phyloP scores from a whole-genome alignment of 805 yeast species.

The Starmerella potacharoeniae region DNA sequence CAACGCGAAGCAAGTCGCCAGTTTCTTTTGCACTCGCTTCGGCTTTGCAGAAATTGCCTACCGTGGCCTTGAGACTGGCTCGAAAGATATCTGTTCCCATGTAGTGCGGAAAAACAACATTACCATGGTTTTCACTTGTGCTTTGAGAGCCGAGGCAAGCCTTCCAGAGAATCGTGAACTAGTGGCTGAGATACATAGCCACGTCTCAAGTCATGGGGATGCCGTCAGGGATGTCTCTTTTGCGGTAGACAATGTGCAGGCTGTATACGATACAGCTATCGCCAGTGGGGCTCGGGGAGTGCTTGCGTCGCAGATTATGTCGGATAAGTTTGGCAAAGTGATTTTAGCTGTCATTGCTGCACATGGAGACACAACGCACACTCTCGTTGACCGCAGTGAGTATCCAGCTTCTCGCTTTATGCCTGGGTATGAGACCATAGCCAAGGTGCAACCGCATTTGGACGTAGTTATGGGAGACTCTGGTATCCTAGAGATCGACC shows the following conservation, averaged over 20 bases:
- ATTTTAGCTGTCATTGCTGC: slow-evolving; percentile 42
- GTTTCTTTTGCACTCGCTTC: slow-evolving; percentile 40
- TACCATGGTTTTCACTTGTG: slow-evolving; percentile 37
- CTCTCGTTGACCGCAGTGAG: slow-evolving; percentile 42
- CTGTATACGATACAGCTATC: slow-evolving; percentile 38
- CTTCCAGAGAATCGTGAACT: slow-evolving; percentile 22
- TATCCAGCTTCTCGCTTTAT: slow-evolving; percentile 34
- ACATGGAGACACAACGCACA: slow-evolving; percentile 58
- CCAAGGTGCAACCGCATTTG: slow-evolving; percentile 18
- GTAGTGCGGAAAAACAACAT: slow-evolving; percentile 51
- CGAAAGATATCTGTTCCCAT: slow-evolving; percentile 42
- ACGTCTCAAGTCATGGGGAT: slow-evolving; percentile 54
- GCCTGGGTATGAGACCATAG: slow-evolving; percentile 36
- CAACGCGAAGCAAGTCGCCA: slow-evolving; percentile 57
- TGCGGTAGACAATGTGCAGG: slow-evolving; percentile 41
- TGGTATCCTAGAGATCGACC: slow-evolving; percentile 45
- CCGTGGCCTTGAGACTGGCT: slow-evolving; percentile 59
- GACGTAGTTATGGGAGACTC: slow-evolving; percentile 30
- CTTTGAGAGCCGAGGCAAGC: slow-evolving; percentile 27
- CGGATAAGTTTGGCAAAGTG: slow-evolving; percentile 43
- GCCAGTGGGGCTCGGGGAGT: slow-evolving; percentile 39
- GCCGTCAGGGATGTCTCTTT: slow-evolving; percentile 72
- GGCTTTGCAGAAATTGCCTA: slow-evolving; percentile 59
- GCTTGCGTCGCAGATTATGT: slow-evolving; percentile 11
- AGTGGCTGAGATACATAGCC: slow-evolving; percentile 35